Evolutionary conservation across 805 yeast species (phyloP), one percentile per base, ranked within the genome.

Genomic region (Lipomyces oligophaga): DNA sequence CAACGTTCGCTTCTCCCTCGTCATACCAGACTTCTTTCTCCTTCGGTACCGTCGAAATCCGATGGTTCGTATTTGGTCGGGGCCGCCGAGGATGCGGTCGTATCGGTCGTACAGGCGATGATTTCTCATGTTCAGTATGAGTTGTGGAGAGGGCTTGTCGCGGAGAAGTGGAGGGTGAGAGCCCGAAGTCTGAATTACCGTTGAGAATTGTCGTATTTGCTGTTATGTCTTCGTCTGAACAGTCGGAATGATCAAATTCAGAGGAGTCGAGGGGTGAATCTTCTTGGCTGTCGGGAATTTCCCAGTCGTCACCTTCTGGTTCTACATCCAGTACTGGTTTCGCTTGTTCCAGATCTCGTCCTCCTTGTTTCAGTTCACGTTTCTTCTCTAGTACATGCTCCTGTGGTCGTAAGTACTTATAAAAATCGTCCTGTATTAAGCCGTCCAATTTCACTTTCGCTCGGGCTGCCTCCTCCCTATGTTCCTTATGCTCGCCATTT

Each of bases 191-290:
- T 8, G 2, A 25, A 15, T 27, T 19, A 8, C 25, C 1, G 7
- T 20, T 28, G 19, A 22, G 6, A 5, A 15, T 10, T 20, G 48
- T 31, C 18, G 20, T 33, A 10, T 26, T 21, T 26, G 40, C 30
- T 21, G 30, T 39, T 34, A 39, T 16, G 40, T 15, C 31, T 45
- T 45, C 11, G 49, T 41, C n/a, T 22, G 6, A 5, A 39, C 16
- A 43, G 44, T 34, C n/a, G 49, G 49, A 24, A 28, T 45, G 19
- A 35, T 22, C 35, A 45, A 26, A 5, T n/a, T 20, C 19, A 35
- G 30, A 20, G 36, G 37, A 10, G 28, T 43, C n/a, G 26, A 40
- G 2, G 25, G 40, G n/a, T 13, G 21, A 6, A 16, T 34, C 13
- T 21, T 16, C n/a, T 28, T 28, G 8, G n/a, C 38, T 13, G 25